These are phyloP conservation scores for Fonsecaea pedrosoi DNA, from an alignment of 2,329 filamentous ascomycete species.

Conservation along the genomic window DNA sequence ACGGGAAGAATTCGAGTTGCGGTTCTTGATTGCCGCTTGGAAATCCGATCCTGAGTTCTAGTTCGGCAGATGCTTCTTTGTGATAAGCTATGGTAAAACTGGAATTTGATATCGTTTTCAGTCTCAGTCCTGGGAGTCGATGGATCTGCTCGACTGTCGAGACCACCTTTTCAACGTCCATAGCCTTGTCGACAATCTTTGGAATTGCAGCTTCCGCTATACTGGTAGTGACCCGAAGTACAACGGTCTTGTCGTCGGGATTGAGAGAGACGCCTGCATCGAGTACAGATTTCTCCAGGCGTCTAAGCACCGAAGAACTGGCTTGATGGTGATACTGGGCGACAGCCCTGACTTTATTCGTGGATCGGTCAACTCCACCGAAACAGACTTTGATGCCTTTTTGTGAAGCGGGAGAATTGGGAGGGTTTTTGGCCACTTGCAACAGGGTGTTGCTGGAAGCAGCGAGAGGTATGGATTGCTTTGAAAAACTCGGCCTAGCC, in stretches of 20 bases:
- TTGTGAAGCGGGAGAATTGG: constrained; percentile 4
- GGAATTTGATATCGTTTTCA: constrained; percentile 31
- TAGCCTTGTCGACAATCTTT: constrained; percentile 30
- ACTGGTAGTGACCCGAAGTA: constrained; percentile 26
- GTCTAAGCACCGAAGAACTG: constrained; percentile 25
- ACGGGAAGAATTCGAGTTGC: constrained; percentile 33
- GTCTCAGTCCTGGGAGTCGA: constrained; percentile 28
- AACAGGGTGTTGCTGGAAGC: neutral
- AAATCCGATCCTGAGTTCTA: constrained; percentile 26
- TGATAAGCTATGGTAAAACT: constrained; percentile 35
- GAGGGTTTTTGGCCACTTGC: neutral
- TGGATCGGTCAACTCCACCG: constrained; percentile 29
- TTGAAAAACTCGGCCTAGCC: constrained; percentile 13
- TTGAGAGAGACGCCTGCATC: constrained; percentile 33
- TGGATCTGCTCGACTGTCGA: constrained; percentile 35
- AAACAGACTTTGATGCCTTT: constrained; percentile 30
- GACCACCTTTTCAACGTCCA: constrained; percentile 35
- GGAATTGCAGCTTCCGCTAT: constrained; percentile 32
- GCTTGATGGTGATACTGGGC: constrained; percentile 29
- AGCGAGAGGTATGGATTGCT: neutral
- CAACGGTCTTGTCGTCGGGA: constrained; percentile 26
- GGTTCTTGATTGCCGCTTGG: constrained; percentile 17
- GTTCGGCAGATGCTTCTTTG: constrained; percentile 19
- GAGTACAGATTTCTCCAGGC: constrained; percentile 29
- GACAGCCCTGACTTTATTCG: constrained; percentile 19